Percentiles rank a stretch among this genome's conserved stretches.
Conservation (phyloP, 73 alveolate genomes). For the Paraurostyla sp. region DNA sequence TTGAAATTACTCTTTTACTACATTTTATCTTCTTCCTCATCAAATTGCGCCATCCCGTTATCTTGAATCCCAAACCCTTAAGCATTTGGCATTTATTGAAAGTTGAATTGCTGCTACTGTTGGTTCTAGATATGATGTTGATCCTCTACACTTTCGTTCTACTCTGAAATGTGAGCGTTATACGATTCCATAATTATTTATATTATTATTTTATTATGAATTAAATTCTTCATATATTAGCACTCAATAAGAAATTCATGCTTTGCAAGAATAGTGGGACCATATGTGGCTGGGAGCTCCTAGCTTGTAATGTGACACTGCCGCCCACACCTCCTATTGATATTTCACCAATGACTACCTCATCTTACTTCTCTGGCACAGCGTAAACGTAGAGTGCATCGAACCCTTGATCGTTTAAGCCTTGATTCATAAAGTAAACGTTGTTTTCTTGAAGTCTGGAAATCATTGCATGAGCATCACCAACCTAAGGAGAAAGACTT, state of each 20-base stretch:
- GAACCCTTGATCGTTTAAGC: slow-evolving; percentile 19
- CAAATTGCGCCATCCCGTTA: slow-evolving; percentile 27
- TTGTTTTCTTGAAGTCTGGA: slow-evolving; percentile 46
- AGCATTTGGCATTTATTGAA: slow-evolving; percentile 36
- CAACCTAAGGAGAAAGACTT: slow-evolving; percentile 25
- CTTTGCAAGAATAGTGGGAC: slow-evolving; percentile 16
- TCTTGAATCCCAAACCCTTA: slow-evolving; percentile 26
- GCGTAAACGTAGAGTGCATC: slow-evolving; percentile 40
- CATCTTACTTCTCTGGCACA: slow-evolving; percentile 24
- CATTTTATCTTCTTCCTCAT: slow-evolving; percentile 47
- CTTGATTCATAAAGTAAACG: slow-evolving; percentile 36
- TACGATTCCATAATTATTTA: slow-evolving; percentile 20
- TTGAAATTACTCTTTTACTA: slow-evolving; percentile 32
- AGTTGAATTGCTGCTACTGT: too few species aligned
- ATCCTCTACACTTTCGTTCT: slow-evolving; percentile 33
- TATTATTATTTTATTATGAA: not conserved
- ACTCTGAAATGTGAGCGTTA: slow-evolving; percentile 43
- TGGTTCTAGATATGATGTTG: not conserved
- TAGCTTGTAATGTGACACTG: slow-evolving; percentile 29
- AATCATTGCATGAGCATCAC: slow-evolving; percentile 35
- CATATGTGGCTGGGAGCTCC: not conserved
- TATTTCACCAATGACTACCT: slow-evolving; percentile 41
- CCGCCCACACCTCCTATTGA: not conserved
- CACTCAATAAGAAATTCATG: slow-evolving; percentile 37
- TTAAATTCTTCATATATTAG: slow-evolving; percentile 6